These are phyloP conservation scores for Talaromyces sp. DNA, from an alignment of 2,329 filamentous ascomycete species.

Conservation along the genomic window DNA sequence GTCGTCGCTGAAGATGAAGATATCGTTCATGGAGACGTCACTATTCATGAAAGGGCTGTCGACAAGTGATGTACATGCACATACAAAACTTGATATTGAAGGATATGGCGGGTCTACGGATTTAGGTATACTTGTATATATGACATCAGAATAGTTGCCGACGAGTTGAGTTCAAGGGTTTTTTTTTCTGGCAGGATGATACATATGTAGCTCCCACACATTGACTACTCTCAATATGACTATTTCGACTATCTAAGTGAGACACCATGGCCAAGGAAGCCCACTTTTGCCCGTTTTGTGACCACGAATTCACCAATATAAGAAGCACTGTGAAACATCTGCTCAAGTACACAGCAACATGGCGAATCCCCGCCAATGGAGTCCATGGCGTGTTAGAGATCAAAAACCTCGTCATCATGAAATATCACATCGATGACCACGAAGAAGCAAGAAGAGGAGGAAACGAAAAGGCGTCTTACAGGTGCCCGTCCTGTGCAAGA, in stretches of 20 bases:
- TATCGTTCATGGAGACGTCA: not conserved
- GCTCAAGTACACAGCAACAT: not conserved
- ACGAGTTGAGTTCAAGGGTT: too few species aligned
- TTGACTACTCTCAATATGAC: too few species aligned
- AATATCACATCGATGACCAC: not conserved
- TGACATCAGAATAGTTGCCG: not conserved
- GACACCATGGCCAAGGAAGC: not conserved
- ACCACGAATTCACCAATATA: not conserved
- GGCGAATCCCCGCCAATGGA: not conserved
- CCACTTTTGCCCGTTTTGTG: not conserved
- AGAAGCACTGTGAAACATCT: not conserved
- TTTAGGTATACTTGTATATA: not conserved
- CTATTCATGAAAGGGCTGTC: not conserved
- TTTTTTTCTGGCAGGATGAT: too few species aligned
- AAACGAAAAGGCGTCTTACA: not conserved
- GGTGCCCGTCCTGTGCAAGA: not conserved
- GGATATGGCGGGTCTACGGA: not conserved
- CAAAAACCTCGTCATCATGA: not conserved
- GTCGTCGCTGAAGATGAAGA: slow-evolving; percentile 1
- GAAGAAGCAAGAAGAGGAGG: too few species aligned
- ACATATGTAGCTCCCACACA: too few species aligned
- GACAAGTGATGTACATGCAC: not conserved
- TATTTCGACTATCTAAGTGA: too few species aligned
- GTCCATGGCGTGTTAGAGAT: slow-evolving; percentile 4
- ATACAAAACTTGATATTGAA: not conserved